A percentile compares a stretch with the other conserved stretches of the same genome.
Conservation (phyloP, 1,284 basidiomycete genomes). For the Naganishia sp. region DNA sequence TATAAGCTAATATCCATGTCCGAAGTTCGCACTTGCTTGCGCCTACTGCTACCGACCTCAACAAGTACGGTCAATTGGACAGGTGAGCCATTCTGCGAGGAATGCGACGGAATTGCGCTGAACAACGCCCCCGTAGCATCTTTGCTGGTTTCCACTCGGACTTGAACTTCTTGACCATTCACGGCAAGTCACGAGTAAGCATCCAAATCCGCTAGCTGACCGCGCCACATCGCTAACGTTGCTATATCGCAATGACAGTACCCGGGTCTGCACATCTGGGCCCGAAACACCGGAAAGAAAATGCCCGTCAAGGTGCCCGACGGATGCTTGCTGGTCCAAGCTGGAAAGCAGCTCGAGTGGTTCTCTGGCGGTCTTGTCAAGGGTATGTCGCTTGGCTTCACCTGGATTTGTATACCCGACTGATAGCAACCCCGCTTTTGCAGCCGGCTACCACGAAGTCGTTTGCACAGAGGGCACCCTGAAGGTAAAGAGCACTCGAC, state of each 20-base stretch:
- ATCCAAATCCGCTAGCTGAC: not conserved
- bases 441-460: conserved; percentile 85
- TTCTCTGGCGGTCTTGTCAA: conserved; percentile 81
- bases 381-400: conserved; percentile 46
- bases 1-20: not conserved
- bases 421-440: not conserved
- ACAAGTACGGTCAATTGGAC: conserved; percentile 69
- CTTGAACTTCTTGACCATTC: conserved; percentile 67
- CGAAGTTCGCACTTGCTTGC: conserved; percentile 79
- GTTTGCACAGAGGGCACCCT: conserved; percentile 79
- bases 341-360: conserved; percentile 89
- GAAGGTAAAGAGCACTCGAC: conserved; percentile 56
- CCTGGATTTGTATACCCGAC: too few species aligned
- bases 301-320: conserved; percentile 78
- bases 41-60: conserved; percentile 83
- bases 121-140: conserved; percentile 58
- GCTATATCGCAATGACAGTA: conserved; percentile 19
- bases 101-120: not conserved
- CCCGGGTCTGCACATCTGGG: conserved; percentile 70
- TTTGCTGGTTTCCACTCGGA: conserved; percentile 82
- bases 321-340: conserved; percentile 67
- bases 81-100: conserved; percentile 37
- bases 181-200: conserved; percentile 67
- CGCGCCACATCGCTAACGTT: not conserved
- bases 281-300: conserved; percentile 81